Base-by-base conservation (phyloP, 495 filamentous ascomycete genomes). In the Letharia columbiana region DNA sequence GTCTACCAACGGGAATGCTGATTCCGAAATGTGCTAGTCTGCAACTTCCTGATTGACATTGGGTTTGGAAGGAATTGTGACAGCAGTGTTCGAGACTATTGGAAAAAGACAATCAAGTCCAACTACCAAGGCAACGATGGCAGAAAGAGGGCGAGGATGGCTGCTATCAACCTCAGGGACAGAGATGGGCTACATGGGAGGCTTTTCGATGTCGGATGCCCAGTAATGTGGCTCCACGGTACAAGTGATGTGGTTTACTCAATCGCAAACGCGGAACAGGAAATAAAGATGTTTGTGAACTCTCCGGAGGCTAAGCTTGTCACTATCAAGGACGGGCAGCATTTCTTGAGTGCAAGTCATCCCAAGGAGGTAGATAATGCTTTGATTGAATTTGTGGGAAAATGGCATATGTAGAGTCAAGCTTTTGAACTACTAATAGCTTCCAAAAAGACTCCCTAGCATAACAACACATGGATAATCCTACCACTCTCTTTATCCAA, bases 141-240 rank as follows among this genome's bases (percentile, higher is more conserved):
- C 0, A 75, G 83, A 23, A 73, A 71, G 59, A 80, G 81, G 67
- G 71, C 82, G 17, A 76, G 81, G 31, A 84, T 86, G 84, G 83
- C 84, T 4, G 76, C 78, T 1, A 79, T 82, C 65, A 83, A 82
- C 63, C 70, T 89, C 23, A 67, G 79, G n/a, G 83, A 85, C 64
- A 71, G 86, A n/a, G 86, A 86, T 68, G 81, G 82, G 18, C 74
- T 89, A 61, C 77, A 81, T 59, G 69, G 76, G 8, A 72, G 86
- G 50, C 64, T 88, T 15, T 71, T 75, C 15, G 82, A 88, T 73
- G 73, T 88, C 23, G 73, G 67, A 56, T 88, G 85, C 67, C 85
- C 86, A 1, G 82, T 88, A 4, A 73, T 81, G 45, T 89, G 85
- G 86, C 65, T 88, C 56, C 86, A 89, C 71, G 86, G 84, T n/a